Base-by-base conservation (phyloP, 345 rosid species). In the Microthlaspi erraticum region DNA sequence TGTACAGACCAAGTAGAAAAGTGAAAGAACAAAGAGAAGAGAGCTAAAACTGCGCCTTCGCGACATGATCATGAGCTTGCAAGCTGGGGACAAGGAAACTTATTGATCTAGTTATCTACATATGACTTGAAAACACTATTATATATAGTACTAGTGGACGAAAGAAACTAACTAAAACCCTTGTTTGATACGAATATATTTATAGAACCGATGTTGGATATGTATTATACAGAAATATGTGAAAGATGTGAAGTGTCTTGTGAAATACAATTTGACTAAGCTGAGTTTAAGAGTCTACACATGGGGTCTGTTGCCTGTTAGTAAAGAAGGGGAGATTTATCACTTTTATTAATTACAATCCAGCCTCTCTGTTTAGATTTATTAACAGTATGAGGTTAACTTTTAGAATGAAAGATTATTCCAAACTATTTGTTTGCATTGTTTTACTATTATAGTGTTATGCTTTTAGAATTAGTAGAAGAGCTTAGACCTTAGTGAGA, bases 221-320 rank as follows among this genome's bases (percentile, higher is more conserved):
- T 29, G 41, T 5, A 49, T n/a, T 43, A 7, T 36, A 26, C 23
- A 43, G 37, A 63, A 72, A 63, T 43, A 18, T 72, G 41, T 23
- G 34, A 7, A 55, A 73, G 11, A 10, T 53, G 48, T 72, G 57
- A 62, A 63, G 49, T 63, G 57, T 44, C 64, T 59, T 50, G 48
- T 60, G 66, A 41, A 41, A 9, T 73, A 61, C 12, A 38, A 20
- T 59, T 67, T 66, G 68, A 60, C 68, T 9, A 67, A 67, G 55
- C 42, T 60, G 17, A 57, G 52, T 20, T 64, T 46, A 36, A 73
- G 71, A 45, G 51, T 53, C 26, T 2, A 43, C 78, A 74, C 73
- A 74, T 60, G 73, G 77, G 55, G 12, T 51, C 1, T 59, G 60
- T 44, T 72, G 70, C 68, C 61, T 71, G 69, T 44, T 72, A 32